Evolutionary conservation across 345 rosid genomes (phyloP).

Genomic region (Eutrema japonicum): DNA sequence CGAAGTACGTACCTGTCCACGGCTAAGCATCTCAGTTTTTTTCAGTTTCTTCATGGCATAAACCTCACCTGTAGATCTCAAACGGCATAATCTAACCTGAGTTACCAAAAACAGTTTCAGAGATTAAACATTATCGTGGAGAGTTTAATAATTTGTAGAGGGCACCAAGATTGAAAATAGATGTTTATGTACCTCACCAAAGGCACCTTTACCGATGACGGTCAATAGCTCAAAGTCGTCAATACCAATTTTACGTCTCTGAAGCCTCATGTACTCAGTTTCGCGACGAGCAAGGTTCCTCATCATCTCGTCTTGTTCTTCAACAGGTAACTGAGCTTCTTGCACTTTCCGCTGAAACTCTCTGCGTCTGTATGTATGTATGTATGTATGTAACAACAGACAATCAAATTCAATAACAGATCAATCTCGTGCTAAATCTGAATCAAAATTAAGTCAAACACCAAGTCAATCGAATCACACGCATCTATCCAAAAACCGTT

Average conservation of each 20-base stretch:
- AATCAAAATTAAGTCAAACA: conserved; percentile 23
- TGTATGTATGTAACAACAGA: too few relatives aligned
- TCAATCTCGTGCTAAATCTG: background rate
- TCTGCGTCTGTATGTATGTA: conserved; percentile 56
- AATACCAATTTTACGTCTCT: conserved; percentile 91
- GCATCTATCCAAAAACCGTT: background rate
- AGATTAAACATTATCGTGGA: background rate
- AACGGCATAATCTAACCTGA: conserved; percentile 91
- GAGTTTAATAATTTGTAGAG: background rate
- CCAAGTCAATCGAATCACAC: conserved; percentile 23
- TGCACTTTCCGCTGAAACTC: conserved; percentile 80
- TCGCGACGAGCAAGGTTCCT: conserved; percentile 83
- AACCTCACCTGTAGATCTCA: conserved; percentile 82
- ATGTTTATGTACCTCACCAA: conserved; percentile 69
- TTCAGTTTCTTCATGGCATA: conserved; percentile 97
- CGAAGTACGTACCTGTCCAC: conserved; percentile 77
- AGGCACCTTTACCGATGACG: conserved; percentile 94
- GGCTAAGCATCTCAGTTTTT: conserved; percentile 98
- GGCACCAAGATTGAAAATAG: background rate
- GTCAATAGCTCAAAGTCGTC: conserved; percentile 93
- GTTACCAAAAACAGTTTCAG: background rate
- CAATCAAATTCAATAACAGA: background rate
- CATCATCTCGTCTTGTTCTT: conserved; percentile 91
- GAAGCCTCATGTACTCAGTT: conserved; percentile 92
- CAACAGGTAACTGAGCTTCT: conserved; percentile 82